Evolutionary conservation across 306 rosid genomes (phyloP), one percentile per base, ranked within the genome.

Genomic region (Morella rubra): DNA sequence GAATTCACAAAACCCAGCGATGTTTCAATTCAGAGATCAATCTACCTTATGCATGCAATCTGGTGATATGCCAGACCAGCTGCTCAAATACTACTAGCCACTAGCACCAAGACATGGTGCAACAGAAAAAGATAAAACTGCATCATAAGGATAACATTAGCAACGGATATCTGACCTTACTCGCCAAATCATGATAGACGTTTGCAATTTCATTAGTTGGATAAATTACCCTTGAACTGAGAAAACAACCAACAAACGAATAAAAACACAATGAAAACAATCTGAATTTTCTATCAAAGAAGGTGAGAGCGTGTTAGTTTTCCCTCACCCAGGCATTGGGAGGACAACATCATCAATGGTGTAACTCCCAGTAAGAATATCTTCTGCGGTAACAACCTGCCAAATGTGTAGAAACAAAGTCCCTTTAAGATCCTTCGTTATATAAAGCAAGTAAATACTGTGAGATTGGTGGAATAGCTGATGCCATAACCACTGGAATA

Each of bases 271-370:
- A 50, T 22, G 72, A 42, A 58, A 66, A 69, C 14, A 51, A 70
- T 56, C 74, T 7, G 44, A n/a, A 44, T 81, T 32, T 32, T 20
- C 65, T 42, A 59, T n/a, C 40, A 67, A 78, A 72, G 59, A 53
- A 62, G 69, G 53, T 20, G 71, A 69, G 50, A 18, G 64, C 50
- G 24, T 46, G 49, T 32, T 61, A 72, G 50, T 75, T 52, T 44
- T 71, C 68, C 80, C 89, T 84, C 81, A 92, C 99, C 99, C 99
- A 5, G 99, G 99, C 87, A 90, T 58, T n/a, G 99, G 99, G 83
- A 95, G 99, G 80, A 95, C 81, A 58, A 91, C 83, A 70, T 95
- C 99, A 42, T 92, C 96, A 83, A 92, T 84, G 22, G 87, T 87
- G 76, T 86, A 95, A 72, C 47, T 87, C 77, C 93, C 85, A 44